Evolutionary conservation across 352 stramenopile genomes (phyloP).

Genomic region (Phytopythium vexans): DNA sequence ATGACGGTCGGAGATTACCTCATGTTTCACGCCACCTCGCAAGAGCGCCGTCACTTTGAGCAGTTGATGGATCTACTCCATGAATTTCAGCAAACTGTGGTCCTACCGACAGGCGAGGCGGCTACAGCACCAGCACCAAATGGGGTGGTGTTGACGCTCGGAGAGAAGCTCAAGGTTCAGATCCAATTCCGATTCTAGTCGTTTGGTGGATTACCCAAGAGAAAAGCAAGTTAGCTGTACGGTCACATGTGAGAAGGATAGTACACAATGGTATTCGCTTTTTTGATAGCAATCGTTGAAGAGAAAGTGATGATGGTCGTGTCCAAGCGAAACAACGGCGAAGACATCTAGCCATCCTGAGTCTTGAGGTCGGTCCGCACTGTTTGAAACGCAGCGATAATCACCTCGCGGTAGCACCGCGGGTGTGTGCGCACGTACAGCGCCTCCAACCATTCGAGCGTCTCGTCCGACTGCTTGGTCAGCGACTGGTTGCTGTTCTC

Average conservation of each 20-base stretch:
- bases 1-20: slow-evolving; percentile 47
- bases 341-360: too few relatives aligned
- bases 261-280: too few relatives aligned
- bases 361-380: slow-evolving; percentile 10
- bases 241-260: too few relatives aligned
- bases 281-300: too few relatives aligned
- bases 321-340: too few relatives aligned
- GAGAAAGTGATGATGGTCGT: too few relatives aligned
- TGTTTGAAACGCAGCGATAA: slow-evolving; percentile 17
- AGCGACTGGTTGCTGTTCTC: slow-evolving; percentile 29
- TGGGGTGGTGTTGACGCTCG: slow-evolving; percentile 32
- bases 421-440: slow-evolving; percentile 32
- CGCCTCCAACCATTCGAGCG: slow-evolving; percentile 28
- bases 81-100: slow-evolving; percentile 31
- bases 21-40: slow-evolving; percentile 33
- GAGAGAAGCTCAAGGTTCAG: slow-evolving; percentile 32
- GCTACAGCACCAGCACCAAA: slow-evolving; percentile 11
- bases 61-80: slow-evolving; percentile 50
- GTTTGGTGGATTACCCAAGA: too few relatives aligned
- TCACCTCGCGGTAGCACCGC: slow-evolving; percentile 32
- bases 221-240: too few relatives aligned
- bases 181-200: slow-evolving; percentile 37
- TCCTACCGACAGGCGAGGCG: too few relatives aligned
- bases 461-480: slow-evolving; percentile 36
- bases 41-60: slow-evolving; percentile 55